Base-by-base conservation (phyloP, 2,329 filamentous ascomycete species). In the Calonectria pseudoreteaudii region DNA sequence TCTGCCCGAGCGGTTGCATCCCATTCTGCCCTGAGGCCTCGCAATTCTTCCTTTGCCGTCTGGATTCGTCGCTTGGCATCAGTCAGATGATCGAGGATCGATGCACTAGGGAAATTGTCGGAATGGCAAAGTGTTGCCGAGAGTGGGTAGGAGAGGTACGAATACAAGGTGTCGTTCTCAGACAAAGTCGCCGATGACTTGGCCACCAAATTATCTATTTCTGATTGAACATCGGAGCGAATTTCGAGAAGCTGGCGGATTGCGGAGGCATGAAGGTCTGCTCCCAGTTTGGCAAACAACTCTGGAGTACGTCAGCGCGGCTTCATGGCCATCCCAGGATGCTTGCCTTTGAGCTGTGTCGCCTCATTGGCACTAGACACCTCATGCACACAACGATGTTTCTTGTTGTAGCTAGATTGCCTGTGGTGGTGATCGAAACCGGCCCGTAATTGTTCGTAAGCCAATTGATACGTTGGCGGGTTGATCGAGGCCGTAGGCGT, bases 81-180 rank as follows among this genome's bases (percentile, higher is more conserved):
- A 1, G 74, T 36, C 4, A 85, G 36, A 26, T 84, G 84, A 2
- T 70, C 65, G 0, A 68, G 70, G 1, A 85, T 74, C 0, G 77
- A 82, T 0, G 80, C 81, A n/a, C 68, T 68, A 0, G 82, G 76
- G 11, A 78, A 67, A 0, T 67, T 74, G 20, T 77, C 66, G 0
- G 79, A 78, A 44, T 80, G 76, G 23, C 83, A 85, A 4, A 83
- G 69, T 0, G 84, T 85, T 1, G 78, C 80, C 0, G 80, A 79
- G 1, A 85, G 72, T 0, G 83, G 83, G n/a, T 78, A 80, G 0
- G 77, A 67, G 9, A 85, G 80, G 71, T 84, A 84, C 34, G 74
- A 71, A 56, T 85, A 85, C 2, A 85, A 68, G 0, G 66, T 44
- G 4, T 80, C 71, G 18, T 77, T 74, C 16, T 76, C 69, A 1